These are phyloP conservation scores for Violaceomyces palustris DNA, from an alignment of 1,284 basidiomycete genomes.

Conservation along the genomic window DNA sequence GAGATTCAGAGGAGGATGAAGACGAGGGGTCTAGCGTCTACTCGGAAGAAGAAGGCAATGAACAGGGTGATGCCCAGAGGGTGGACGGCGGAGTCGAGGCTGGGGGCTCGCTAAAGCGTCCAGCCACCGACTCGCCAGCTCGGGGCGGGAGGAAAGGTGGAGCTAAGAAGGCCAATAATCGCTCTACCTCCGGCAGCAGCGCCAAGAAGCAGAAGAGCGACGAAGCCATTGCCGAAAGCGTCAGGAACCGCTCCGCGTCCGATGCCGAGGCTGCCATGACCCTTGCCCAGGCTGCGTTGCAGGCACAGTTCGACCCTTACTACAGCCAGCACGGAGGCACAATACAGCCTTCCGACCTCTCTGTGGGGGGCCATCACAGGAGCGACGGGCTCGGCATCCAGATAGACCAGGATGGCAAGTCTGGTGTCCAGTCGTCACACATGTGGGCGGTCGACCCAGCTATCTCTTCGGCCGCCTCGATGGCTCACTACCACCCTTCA, in stretches of 20 bases:
- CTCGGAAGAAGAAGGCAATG: constrained; percentile 11
- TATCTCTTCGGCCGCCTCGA: constrained; percentile 9
- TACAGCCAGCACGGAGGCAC: constrained; percentile 14
- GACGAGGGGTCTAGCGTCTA: constrained; percentile 20
- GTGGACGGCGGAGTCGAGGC: not conserved
- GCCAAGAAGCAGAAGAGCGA: constrained; percentile 10
- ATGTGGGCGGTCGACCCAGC: too few species aligned
- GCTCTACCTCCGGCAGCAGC: constrained; percentile 13
- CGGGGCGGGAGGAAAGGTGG: constrained; percentile 4
- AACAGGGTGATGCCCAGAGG: constrained; percentile 10
- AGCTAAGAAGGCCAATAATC: constrained; percentile 19
- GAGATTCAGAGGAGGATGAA: constrained; percentile 37
- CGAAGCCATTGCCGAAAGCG: constrained; percentile 7
- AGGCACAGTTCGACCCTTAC: constrained; percentile 33
- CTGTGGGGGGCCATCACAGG: too few species aligned
- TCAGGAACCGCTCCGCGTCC: constrained; percentile 34
- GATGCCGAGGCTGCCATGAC: constrained; percentile 43
- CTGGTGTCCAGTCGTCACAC: too few species aligned
- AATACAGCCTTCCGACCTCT: too few species aligned
- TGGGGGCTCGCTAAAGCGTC: not conserved
- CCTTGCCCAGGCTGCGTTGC: constrained; percentile 33
- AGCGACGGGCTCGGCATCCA: too few species aligned
- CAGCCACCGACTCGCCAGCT: not conserved
- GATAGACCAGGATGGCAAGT: too few species aligned
- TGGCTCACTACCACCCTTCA: constrained; percentile 5